These are phyloP conservation scores for Ogataea salicorniae DNA, from an alignment of 805 yeast species.

Conservation along the genomic window DNA sequence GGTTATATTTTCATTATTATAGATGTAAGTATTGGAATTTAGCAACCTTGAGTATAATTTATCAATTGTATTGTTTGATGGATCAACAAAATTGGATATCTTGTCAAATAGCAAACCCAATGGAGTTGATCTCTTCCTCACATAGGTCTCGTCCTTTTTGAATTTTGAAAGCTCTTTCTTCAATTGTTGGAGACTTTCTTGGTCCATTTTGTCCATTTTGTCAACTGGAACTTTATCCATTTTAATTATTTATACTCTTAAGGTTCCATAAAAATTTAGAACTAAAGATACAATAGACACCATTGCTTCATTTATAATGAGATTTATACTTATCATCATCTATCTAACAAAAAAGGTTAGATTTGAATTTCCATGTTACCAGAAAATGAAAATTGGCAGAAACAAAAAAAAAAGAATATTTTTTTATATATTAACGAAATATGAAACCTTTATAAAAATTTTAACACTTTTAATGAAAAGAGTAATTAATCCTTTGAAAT, in stretches of 20 bases:
- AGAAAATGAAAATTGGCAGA: not conserved
- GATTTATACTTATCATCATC: not conserved
- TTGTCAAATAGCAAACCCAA: constrained; percentile 30
- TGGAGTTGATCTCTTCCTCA: constrained; percentile 26
- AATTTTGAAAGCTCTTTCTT: constrained; percentile 21
- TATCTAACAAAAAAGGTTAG: not conserved
- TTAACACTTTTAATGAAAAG: not conserved
- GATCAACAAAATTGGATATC: constrained; percentile 16
- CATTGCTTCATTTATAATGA: too few relatives aligned
- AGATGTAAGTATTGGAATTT: not conserved
- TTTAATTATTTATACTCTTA: not conserved
- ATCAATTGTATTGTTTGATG: constrained; percentile 3
- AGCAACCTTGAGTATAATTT: constrained; percentile 5
- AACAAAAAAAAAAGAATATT: not conserved
- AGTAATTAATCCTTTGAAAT: not conserved
- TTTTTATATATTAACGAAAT: not conserved
- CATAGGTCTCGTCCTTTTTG: constrained; percentile 20
- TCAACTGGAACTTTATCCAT: constrained; percentile 1
- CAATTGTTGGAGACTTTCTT: constrained; percentile 12
- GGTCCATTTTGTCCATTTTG: constrained; percentile 8
- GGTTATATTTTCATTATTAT: not conserved
- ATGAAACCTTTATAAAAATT: too few relatives aligned
- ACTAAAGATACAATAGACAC: too few relatives aligned
- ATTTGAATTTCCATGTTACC: not conserved
- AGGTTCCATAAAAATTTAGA: too few relatives aligned